phyloP scores from a whole-genome alignment of 768 basidiomycete species.

The Pleurotus pulmonarius region DNA sequence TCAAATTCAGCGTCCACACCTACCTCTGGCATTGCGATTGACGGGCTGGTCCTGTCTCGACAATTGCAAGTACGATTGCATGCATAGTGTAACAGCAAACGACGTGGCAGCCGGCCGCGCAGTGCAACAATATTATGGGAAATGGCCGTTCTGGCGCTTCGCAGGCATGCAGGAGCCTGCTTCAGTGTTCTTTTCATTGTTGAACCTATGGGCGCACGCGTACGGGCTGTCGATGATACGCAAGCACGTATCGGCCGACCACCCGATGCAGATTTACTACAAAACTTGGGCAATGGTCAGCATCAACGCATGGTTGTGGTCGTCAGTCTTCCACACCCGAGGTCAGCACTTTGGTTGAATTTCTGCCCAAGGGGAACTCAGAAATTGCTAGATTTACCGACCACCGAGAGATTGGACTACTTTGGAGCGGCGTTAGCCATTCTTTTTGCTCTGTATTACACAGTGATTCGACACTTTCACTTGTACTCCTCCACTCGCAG shows the following conservation, averaged over 20 bases:
- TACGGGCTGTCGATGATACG: constrained; percentile 51
- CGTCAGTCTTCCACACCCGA: constrained; percentile 87
- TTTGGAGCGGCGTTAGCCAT: constrained; percentile 90
- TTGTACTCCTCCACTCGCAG: constrained; percentile 49
- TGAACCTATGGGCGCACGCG: constrained; percentile 77
- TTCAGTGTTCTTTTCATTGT: constrained; percentile 84
- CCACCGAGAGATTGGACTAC: constrained; percentile 91
- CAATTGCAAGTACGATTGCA: constrained; percentile 88
- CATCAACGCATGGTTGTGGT: constrained; percentile 93
- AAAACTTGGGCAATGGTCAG: constrained; percentile 62
- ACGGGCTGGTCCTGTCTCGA: constrained; percentile 87
- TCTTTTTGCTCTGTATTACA: constrained; percentile 74
- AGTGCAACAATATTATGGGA: constrained; percentile 86
- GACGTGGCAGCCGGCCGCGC: constrained; percentile 36
- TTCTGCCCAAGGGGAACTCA: constrained; percentile 2
- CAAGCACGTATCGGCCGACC: constrained; percentile 41
- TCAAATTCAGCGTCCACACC: constrained; percentile 24
- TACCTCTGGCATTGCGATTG: constrained; percentile 55
- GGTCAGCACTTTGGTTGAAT: constrained; percentile 43
- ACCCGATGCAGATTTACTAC: constrained; percentile 74
- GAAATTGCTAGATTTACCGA: constrained; percentile 57
- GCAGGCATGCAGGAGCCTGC: constrained; percentile 94
- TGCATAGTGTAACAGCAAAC: constrained; percentile 69
- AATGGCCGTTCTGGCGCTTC: constrained; percentile 94
- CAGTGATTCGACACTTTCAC: constrained; percentile 72